Evolutionary conservation across 495 filamentous ascomycete genomes (phyloP).

Genomic region (Lasiosphaeriaceae sp.): DNA sequence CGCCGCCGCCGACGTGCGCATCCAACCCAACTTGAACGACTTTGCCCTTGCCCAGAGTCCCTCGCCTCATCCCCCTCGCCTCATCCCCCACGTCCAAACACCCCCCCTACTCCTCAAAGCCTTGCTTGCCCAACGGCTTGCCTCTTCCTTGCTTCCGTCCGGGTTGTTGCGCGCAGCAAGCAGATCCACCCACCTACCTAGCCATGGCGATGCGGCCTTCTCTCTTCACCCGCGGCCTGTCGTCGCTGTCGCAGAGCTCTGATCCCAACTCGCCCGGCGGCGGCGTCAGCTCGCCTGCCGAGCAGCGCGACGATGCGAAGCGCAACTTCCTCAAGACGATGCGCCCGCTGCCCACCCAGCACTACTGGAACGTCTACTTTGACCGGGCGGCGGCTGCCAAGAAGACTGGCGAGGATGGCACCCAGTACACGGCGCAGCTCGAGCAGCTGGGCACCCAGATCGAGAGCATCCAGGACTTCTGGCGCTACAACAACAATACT

Average conservation of each 20-base stretch:
- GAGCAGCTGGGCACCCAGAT: constrained; percentile 66
- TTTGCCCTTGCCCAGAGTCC: too few relatives aligned
- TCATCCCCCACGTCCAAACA: too few relatives aligned
- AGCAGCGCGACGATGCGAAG: constrained; percentile 57
- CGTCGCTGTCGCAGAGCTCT: constrained; percentile 46
- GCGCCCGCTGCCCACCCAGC: constrained; percentile 56
- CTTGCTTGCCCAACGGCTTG: too few relatives aligned
- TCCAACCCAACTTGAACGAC: too few relatives aligned
- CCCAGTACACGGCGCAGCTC: constrained; percentile 59
- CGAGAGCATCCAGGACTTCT: constrained; percentile 76
- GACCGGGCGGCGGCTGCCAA: constrained; percentile 36
- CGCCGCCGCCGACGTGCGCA: too few relatives aligned
- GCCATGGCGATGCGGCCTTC: constrained; percentile 45
- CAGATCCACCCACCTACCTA: neutral
- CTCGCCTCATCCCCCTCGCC: too few relatives aligned
- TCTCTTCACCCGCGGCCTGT: constrained; percentile 52
- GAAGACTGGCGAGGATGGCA: constrained; percentile 15
- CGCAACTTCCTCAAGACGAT: constrained; percentile 57
- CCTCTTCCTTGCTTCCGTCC: neutral
- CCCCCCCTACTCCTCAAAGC: too few relatives aligned
- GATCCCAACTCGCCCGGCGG: constrained; percentile 47
- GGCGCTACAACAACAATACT: constrained; percentile 87
- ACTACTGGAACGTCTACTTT: constrained; percentile 60
- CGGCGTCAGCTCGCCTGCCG: constrained; percentile 49
- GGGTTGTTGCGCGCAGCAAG: neutral